Conservation (phyloP, 2,329 filamentous ascomycete species). For the Keithomyces neogunnii region DNA sequence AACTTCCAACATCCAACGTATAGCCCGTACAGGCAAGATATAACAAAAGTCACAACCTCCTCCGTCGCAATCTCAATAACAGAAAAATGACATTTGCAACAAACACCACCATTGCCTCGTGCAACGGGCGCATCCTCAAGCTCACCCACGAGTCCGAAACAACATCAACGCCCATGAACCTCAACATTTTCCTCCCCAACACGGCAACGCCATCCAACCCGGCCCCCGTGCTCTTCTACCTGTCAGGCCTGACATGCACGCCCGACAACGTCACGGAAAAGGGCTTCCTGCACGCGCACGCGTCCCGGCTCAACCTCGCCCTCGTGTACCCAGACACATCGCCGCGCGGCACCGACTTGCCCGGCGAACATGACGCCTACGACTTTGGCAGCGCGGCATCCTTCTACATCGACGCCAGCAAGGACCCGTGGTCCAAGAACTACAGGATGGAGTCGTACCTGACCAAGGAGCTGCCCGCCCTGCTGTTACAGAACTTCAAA, state of each 20-base stretch:
- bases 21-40: neutral
- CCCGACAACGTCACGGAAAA: slow-evolving; percentile 77
- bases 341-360: slow-evolving; percentile 71
- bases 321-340: slow-evolving; percentile 93
- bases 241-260: slow-evolving; percentile 90
- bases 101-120: slow-evolving; percentile 80
- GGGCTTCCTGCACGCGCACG: slow-evolving; percentile 85
- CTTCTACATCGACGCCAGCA: slow-evolving; percentile 87
- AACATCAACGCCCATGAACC: slow-evolving; percentile 80
- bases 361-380: slow-evolving; percentile 78
- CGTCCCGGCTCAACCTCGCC: slow-evolving; percentile 75
- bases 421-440: slow-evolving; percentile 61
- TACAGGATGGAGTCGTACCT: slow-evolving; percentile 97
- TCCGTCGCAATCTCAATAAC: too few relatives aligned
- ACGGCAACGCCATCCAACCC: slow-evolving; percentile 44
- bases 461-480: slow-evolving; percentile 72
- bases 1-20: neutral
- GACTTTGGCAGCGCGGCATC: slow-evolving; percentile 90
- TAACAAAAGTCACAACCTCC: slow-evolving; percentile 14
- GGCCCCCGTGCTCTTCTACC: slow-evolving; percentile 82
- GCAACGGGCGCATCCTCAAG: slow-evolving; percentile 92
- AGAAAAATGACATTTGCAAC: slow-evolving; percentile 72
- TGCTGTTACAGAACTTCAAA: slow-evolving; percentile 64
- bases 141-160: slow-evolving; percentile 73
- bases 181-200: slow-evolving; percentile 86